Conservation (phyloP, 208 protist species). For the Crithidia bombi region DNA sequence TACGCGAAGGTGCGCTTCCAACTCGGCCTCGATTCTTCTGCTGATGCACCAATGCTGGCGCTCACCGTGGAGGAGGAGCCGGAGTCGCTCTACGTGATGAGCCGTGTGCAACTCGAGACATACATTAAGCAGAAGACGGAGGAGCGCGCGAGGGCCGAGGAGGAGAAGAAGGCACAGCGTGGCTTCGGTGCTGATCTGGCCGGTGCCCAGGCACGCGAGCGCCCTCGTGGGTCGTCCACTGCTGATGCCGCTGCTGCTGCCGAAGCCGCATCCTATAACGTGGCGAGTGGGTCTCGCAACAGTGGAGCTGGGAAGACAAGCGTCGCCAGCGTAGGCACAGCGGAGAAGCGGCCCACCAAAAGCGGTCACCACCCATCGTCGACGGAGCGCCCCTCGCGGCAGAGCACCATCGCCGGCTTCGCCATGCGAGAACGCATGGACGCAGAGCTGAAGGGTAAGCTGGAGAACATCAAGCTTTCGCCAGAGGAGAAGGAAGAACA, state of each 20-base stretch:
- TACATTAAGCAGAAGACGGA: conserved; percentile 58
- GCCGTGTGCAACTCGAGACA: conserved; percentile 62
- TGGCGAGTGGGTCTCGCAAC: neutral
- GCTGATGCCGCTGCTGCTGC: neutral
- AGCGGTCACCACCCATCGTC: conserved; percentile 23
- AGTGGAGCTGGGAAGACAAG: neutral
- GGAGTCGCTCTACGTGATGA: conserved; percentile 70
- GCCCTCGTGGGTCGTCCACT: conserved; percentile 16
- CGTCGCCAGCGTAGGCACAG: neutral
- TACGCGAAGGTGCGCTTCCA: conserved; percentile 19
- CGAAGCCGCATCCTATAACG: neutral
- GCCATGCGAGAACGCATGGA: conserved; percentile 84
- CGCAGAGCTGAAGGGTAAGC: conserved; percentile 74
- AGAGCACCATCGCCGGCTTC: conserved; percentile 50
- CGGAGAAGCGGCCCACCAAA: conserved; percentile 22
- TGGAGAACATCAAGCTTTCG: conserved; percentile 82
- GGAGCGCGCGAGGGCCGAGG: conserved; percentile 56
- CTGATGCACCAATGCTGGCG: conserved; percentile 12
- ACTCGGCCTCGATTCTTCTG: conserved; percentile 16
- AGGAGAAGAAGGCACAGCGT: conserved; percentile 81
- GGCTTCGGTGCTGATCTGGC: conserved; percentile 91
- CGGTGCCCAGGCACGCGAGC: conserved; percentile 35
- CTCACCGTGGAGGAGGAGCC: conserved; percentile 67
- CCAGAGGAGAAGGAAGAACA: conserved; percentile 87
- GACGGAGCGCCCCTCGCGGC: conserved; percentile 42